Percentiles rank a stretch among this genome's conserved stretches.
Conservation (phyloP, 345 rosid species). For the Mallotus nudiflorus region DNA sequence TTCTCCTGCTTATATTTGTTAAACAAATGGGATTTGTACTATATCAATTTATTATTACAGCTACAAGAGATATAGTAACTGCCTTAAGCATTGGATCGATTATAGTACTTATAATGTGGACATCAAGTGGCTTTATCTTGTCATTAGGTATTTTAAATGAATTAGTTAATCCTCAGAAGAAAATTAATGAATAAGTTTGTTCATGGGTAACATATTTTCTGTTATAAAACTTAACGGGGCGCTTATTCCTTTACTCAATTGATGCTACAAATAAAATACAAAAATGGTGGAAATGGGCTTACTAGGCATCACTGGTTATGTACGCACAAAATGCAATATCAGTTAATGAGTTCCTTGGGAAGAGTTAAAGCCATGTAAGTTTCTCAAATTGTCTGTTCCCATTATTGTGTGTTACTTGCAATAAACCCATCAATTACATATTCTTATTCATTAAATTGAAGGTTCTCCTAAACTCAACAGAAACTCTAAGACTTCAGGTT, state of each 20-base stretch:
- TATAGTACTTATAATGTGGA: slow-evolving; percentile 37
- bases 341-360: slow-evolving; percentile 62
- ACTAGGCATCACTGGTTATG: slow-evolving; percentile 71
- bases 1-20: too few species aligned
- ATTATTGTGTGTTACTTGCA: background rate
- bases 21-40: too few species aligned
- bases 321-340: slow-evolving; percentile 63
- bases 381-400: background rate
- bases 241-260: background rate
- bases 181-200: too few species aligned
- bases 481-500: slow-evolving; percentile 43
- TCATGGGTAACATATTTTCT: too few species aligned
- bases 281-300: slow-evolving; percentile 81
- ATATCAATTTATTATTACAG: too few species aligned
- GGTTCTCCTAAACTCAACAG: too few species aligned
- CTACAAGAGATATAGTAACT: slow-evolving; percentile 53
- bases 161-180: too few species aligned
- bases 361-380: slow-evolving; percentile 50
- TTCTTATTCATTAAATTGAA: background rate
- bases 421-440: background rate
- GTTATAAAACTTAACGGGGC: too few species aligned
- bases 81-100: slow-evolving; percentile 70
- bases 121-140: slow-evolving; percentile 59
- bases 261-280: slow-evolving; percentile 50
- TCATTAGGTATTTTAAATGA: slow-evolving; percentile 54